Conservation (phyloP, 306 rosid species). For the Medicago arabica region DNA sequence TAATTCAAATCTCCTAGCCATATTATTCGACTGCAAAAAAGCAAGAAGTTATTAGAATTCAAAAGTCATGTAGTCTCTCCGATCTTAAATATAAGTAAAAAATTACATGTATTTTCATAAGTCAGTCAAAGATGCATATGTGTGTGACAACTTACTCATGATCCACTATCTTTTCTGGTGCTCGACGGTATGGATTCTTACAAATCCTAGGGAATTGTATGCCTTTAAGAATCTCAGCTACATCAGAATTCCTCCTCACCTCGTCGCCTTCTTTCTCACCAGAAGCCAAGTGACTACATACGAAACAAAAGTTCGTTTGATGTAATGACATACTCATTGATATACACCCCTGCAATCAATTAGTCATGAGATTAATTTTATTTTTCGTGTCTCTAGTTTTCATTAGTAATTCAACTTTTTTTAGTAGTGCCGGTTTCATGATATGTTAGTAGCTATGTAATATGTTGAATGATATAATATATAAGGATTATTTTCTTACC, state of each 20-base stretch:
- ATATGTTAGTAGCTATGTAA: conserved; percentile 1
- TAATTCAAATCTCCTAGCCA: conserved; percentile 98
- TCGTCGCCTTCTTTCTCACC: conserved; percentile 99
- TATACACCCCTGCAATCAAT: conserved; percentile 86
- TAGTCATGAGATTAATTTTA: background rate
- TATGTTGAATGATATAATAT: conserved; percentile 1
- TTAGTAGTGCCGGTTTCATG: background rate
- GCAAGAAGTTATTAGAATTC: conserved; percentile 16
- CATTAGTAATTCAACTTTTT: background rate
- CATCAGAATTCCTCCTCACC: conserved; percentile 83
- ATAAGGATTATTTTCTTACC: conserved; percentile 48
- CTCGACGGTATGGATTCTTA: conserved; percentile 64
- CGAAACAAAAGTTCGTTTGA: conserved; percentile 89
- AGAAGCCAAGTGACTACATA: conserved; percentile 96
- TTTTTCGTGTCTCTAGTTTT: background rate
- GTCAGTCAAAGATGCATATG: background rate
- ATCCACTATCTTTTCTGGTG: conserved; percentile 74
- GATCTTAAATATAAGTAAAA: background rate
- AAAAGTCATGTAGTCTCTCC: background rate
- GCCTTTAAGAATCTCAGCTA: conserved; percentile 74
- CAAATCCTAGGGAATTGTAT: conserved; percentile 78
- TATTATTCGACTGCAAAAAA: conserved; percentile 69
- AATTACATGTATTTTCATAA: too few relatives aligned
- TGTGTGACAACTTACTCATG: conserved; percentile 68
- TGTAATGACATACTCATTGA: conserved; percentile 93